phyloP scores from a whole-genome alignment of 768 basidiomycete genomes.

The Rhodotorula sphaerocarpa region DNA sequence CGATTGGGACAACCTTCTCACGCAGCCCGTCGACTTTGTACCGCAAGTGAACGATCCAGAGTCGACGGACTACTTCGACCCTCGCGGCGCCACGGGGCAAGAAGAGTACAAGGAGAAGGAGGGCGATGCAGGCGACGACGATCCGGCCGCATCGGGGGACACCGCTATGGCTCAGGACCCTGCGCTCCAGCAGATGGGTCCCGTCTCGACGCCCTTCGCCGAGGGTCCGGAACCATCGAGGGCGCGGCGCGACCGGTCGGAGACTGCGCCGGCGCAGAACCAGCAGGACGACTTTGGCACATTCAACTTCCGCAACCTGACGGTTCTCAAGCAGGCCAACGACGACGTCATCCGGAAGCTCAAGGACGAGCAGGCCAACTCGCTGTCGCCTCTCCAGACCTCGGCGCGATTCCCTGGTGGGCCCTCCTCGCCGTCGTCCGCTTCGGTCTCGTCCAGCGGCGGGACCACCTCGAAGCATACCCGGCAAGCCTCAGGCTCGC shows the following conservation, averaged over 20 bases:
- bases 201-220: conserved; percentile 32
- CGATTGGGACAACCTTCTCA: conserved; percentile 84
- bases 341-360: conserved; percentile 96
- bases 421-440: conserved; percentile 22
- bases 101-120: conserved; percentile 77
- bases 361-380: conserved; percentile 71
- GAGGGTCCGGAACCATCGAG: conserved; percentile 46
- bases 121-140: conserved; percentile 49
- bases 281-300: conserved; percentile 73
- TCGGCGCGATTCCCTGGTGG: background rate
- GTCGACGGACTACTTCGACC: conserved; percentile 99
- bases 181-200: conserved; percentile 34
- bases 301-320: conserved; percentile 96
- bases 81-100: conserved; percentile 66
- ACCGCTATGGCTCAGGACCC: conserved; percentile 44
- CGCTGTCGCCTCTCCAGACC: background rate
- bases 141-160: background rate
- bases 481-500: conserved; percentile 12
- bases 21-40: conserved; percentile 54
- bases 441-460: conserved; percentile 17
- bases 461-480: conserved; percentile 17
- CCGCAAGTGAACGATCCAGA: conserved; percentile 92
- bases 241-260: conserved; percentile 8
- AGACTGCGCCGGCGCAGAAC: conserved; percentile 5
- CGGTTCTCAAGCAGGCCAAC: conserved; percentile 92